These are phyloP conservation scores for Aureobasidium sp. DNA, from an alignment of 2,329 filamentous ascomycete species.

Conservation along the genomic window DNA sequence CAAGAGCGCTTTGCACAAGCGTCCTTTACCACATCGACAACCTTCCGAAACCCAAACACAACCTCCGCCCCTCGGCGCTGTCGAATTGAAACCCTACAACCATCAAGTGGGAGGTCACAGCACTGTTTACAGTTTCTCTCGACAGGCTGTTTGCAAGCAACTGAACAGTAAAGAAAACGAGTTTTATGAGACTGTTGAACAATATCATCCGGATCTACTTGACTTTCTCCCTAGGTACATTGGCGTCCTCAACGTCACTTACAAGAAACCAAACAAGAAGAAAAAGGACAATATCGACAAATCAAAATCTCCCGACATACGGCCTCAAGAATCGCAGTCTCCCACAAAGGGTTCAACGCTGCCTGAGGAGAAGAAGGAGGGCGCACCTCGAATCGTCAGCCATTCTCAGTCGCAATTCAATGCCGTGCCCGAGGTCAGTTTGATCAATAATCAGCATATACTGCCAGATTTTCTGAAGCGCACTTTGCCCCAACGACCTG, in stretches of 20 bases:
- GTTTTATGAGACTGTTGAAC: slow-evolving; percentile 95
- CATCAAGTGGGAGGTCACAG: slow-evolving; percentile 97
- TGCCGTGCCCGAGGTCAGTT: slow-evolving; percentile 78
- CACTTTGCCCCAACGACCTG: slow-evolving; percentile 47
- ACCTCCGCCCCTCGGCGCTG: slow-evolving; percentile 68
- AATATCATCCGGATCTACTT: slow-evolving; percentile 79
- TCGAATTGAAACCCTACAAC: slow-evolving; percentile 92
- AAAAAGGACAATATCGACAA: slow-evolving; percentile 23
- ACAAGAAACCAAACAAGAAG: slow-evolving; percentile 68
- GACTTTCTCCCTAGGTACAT: slow-evolving; percentile 94
- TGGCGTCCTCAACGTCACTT: slow-evolving; percentile 92
- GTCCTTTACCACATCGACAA: not conserved
- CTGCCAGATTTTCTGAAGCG: slow-evolving; percentile 73
- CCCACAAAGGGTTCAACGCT: slow-evolving; percentile 5
- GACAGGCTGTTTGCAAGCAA: slow-evolving; percentile 93
- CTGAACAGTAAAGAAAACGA: slow-evolving; percentile 97
- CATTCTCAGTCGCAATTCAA: slow-evolving; percentile 72
- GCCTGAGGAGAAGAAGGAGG: slow-evolving; percentile 17
- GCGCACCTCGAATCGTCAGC: slow-evolving; percentile 51
- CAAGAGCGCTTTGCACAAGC: slow-evolving; percentile 5
- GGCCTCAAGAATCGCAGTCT: not conserved
- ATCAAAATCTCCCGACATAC: slow-evolving; percentile 11
- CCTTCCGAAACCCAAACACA: slow-evolving; percentile 24
- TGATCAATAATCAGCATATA: slow-evolving; percentile 91
- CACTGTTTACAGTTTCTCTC: slow-evolving; percentile 91